phyloP scores from a whole-genome alignment of 164 flowering plant genomes.

The Akebia trifoliata region DNA sequence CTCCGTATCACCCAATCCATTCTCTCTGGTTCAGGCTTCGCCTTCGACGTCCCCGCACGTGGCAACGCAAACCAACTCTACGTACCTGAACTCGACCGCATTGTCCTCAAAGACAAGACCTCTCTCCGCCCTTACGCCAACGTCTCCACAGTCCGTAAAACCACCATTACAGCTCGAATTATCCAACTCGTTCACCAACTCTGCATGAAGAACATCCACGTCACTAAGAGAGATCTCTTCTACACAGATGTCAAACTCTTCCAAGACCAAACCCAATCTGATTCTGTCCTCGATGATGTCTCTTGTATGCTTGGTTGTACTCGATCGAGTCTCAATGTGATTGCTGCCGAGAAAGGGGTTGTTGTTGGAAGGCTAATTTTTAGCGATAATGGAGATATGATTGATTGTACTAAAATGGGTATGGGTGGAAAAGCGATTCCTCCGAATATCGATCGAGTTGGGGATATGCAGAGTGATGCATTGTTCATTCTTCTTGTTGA shows the following conservation, averaged over 20 bases:
- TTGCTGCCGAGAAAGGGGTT: slow-evolving; percentile 91
- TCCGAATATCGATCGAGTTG: slow-evolving; percentile 90
- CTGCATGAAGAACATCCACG: slow-evolving; percentile 69
- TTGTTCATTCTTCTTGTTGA: slow-evolving; percentile 83
- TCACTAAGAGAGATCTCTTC: slow-evolving; percentile 90
- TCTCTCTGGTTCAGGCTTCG: slow-evolving; percentile 72
- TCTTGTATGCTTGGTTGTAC: slow-evolving; percentile 92
- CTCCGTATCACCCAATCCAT: slow-evolving; percentile 55
- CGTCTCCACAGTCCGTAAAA: slow-evolving; percentile 73
- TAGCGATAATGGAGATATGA: slow-evolving; percentile 89
- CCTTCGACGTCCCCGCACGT: slow-evolving; percentile 81
- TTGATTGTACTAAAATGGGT: slow-evolving; percentile 98
- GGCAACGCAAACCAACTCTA: slow-evolving; percentile 82
- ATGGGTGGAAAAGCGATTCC: slow-evolving; percentile 98
- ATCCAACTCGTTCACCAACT: slow-evolving; percentile 80
- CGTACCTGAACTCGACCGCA: slow-evolving; percentile 95
- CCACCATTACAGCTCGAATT: slow-evolving; percentile 72
- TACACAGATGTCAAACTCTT: slow-evolving; percentile 96
- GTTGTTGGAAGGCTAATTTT: slow-evolving; percentile 86
- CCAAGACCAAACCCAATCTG: slow-evolving; percentile 87
- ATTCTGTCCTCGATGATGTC: slow-evolving; percentile 82
- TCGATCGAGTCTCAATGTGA: slow-evolving; percentile 81
- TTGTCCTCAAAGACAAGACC: slow-evolving; percentile 78
- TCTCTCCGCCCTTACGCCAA: slow-evolving; percentile 61
- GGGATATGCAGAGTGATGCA: slow-evolving; percentile 90